These are phyloP conservation scores for Gymnopilus junonius DNA, from an alignment of 768 basidiomycete species.

Conservation along the genomic window DNA sequence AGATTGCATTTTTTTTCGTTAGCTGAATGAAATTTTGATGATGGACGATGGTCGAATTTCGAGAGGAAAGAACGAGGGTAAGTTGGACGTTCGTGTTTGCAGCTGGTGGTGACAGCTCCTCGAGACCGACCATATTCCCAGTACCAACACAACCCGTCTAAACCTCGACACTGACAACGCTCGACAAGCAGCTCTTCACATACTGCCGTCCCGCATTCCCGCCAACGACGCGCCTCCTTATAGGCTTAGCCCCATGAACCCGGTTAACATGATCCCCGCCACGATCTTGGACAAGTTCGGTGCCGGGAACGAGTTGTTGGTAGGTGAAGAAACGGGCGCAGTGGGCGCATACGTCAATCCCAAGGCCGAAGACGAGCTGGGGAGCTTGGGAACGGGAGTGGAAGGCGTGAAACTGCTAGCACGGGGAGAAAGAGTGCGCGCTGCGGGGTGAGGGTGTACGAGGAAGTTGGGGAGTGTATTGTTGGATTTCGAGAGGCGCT, in stretches of 20 bases:
- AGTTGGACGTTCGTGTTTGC: too few species aligned
- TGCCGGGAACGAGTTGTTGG: neutral
- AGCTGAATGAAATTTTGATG: neutral
- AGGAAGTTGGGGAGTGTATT: slow-evolving; percentile 8
- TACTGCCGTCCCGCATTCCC: slow-evolving; percentile 36
- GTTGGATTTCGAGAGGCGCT: slow-evolving; percentile 25
- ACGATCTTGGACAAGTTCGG: slow-evolving; percentile 47
- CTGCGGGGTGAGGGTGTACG: slow-evolving; percentile 1
- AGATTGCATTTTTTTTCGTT: neutral
- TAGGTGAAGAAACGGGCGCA: neutral
- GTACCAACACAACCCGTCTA: neutral
- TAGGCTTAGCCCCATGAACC: slow-evolving; percentile 51
- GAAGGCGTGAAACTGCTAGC: slow-evolving; percentile 10
- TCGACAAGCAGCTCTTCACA: slow-evolving; percentile 57
- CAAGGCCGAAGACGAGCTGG: slow-evolving; percentile 1
- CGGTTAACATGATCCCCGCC: slow-evolving; percentile 62
- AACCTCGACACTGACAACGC: slow-evolving; percentile 50
- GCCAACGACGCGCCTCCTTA: slow-evolving; percentile 43
- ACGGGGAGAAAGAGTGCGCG: slow-evolving; percentile 5
- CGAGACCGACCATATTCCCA: too few species aligned
- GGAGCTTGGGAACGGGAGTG: slow-evolving; percentile 8
- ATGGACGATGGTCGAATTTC: too few species aligned
- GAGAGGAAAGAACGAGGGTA: neutral
- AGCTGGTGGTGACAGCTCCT: too few species aligned
- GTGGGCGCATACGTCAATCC: neutral